Evolutionary conservation across 768 basidiomycete genomes (phyloP), one percentile per base, ranked within the genome.

Genomic region (Panaeolus papilionaceus): DNA sequence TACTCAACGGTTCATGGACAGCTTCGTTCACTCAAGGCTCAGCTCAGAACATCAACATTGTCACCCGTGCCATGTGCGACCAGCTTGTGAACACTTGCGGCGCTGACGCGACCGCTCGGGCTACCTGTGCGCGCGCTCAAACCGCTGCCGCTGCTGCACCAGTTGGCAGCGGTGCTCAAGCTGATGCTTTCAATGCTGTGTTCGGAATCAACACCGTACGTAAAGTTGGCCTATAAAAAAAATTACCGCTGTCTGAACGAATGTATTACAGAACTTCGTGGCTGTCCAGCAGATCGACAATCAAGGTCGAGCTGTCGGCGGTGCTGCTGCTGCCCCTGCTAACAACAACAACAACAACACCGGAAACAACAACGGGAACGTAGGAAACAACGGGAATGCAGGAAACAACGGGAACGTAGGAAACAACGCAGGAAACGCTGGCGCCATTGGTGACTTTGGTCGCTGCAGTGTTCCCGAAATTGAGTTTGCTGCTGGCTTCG

Each of bases 151-250:
- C 75, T 65, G 77, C 83, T 40, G 81, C 77, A 9, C 61, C 81
- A 0, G 78, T 79, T 6, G 79, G 78, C 68, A 81, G 80, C 38
- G 89, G 89, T 69, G 82, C 78, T 11, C 85, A 88, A 71, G 88
- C 89, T 16, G 89, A 90, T 74, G 83, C 79, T 4, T 91, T 89
- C 83, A 90, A 91, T 76, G 80, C 79, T 18, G 83, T 75, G 49
- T 88, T 90, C 69, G 87, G 85, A 20, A 82, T 86, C 67, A 76
- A 61, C 4, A 89, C 88, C 61, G 82, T 83, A 61, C 61, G 79
- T 73, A 33, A n/a, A 14, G 7, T 61, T 51, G 14, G 45, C 18
- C 38, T 6, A 28, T 67, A 16, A 23, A 9, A 23, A 9, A 0
- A 33, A 14, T 28, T 12, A 38, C 65, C 45, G 58, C 12, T 14